A percentile compares a stretch with the other conserved stretches of the same genome.
Evolutionary conservation across 208 protist genomes (phyloP).

Genomic region (Trypanosoma mega): DNA sequence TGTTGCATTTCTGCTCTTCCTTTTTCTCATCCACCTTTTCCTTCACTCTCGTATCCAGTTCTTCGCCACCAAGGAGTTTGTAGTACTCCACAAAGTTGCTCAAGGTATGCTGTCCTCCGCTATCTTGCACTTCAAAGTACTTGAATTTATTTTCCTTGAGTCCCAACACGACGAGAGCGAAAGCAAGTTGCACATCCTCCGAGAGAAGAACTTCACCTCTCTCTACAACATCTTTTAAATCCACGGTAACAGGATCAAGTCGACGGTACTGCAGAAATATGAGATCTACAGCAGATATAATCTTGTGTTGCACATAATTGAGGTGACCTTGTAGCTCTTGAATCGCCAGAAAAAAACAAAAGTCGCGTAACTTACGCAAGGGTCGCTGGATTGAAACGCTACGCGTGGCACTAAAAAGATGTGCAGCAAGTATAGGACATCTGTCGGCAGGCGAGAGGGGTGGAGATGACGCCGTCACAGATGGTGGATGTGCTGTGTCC

Average conservation of each 20-base stretch:
- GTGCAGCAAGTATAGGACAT: conserved; percentile 74
- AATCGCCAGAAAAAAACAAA: conserved; percentile 83
- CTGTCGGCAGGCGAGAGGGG: conserved; percentile 48
- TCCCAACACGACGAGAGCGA: conserved; percentile 64
- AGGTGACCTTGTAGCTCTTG: conserved; percentile 87
- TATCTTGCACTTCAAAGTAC: conserved; percentile 67
- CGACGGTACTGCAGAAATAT: conserved; percentile 81
- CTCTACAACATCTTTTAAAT: conserved; percentile 26
- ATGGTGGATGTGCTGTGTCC: conserved; percentile 51
- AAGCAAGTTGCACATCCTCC: conserved; percentile 33
- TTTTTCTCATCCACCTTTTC: conserved; percentile 18
- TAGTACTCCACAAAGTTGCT: conserved; percentile 89
- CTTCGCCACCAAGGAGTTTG: conserved; percentile 44
- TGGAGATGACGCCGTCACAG: conserved; percentile 44
- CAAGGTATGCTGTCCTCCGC: conserved; percentile 34
- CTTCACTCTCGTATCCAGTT: neutral
- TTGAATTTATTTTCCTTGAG: conserved; percentile 88
- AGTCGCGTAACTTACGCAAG: conserved; percentile 79
- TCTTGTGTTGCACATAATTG: conserved; percentile 85
- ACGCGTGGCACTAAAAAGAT: conserved; percentile 76
- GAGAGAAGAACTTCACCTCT: conserved; percentile 1
- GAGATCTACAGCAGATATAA: conserved; percentile 81
- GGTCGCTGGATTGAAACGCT: conserved; percentile 59
- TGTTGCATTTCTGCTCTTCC: no score
- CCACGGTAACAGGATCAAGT: conserved; percentile 49